phyloP scores from a whole-genome alignment of 805 yeast genomes.

The Phaffomyces opuntiae region DNA sequence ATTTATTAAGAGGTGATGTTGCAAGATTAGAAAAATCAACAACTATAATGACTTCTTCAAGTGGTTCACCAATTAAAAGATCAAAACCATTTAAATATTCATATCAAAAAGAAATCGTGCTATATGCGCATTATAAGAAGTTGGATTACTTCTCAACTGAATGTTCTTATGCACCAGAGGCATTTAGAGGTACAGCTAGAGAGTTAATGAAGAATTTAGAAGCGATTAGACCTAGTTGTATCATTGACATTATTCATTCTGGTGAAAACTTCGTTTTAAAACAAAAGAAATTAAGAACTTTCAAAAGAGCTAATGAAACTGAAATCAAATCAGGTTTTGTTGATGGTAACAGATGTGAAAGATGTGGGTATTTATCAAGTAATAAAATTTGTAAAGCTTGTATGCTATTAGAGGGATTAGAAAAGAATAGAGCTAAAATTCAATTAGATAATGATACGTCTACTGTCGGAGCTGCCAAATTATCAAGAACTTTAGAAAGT shows the following conservation, averaged over 20 bases:
- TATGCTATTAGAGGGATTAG: slow-evolving; percentile 75
- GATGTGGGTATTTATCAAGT: slow-evolving; percentile 88
- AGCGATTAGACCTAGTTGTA: slow-evolving; percentile 84
- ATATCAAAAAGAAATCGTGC: slow-evolving; percentile 93
- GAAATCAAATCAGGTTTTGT: slow-evolving; percentile 42
- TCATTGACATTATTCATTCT: slow-evolving; percentile 87
- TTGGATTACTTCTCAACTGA: slow-evolving; percentile 95
- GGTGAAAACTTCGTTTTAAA: slow-evolving; percentile 79
- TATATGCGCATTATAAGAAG: slow-evolving; percentile 94
- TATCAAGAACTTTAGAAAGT: slow-evolving; percentile 54
- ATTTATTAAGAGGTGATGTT: slow-evolving; percentile 89
- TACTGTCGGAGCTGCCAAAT: slow-evolving; percentile 57
- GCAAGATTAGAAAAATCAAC: slow-evolving; percentile 88
- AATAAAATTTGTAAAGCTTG: slow-evolving; percentile 93
- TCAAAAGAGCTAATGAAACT: slow-evolving; percentile 30
- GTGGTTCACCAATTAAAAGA: slow-evolving; percentile 85
- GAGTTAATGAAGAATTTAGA: slow-evolving; percentile 86
- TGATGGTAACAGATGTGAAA: slow-evolving; percentile 74
- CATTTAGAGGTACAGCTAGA: slow-evolving; percentile 96
- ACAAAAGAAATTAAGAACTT: slow-evolving; percentile 41
- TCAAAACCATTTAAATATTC: slow-evolving; percentile 94
- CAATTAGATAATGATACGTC: slow-evolving; percentile 44
- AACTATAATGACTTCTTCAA: slow-evolving; percentile 71
- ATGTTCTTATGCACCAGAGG: slow-evolving; percentile 97
- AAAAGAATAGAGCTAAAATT: slow-evolving; percentile 63